phyloP scores from a whole-genome alignment of 179 eudicot genomes.

The Carnegiea gigantea region DNA sequence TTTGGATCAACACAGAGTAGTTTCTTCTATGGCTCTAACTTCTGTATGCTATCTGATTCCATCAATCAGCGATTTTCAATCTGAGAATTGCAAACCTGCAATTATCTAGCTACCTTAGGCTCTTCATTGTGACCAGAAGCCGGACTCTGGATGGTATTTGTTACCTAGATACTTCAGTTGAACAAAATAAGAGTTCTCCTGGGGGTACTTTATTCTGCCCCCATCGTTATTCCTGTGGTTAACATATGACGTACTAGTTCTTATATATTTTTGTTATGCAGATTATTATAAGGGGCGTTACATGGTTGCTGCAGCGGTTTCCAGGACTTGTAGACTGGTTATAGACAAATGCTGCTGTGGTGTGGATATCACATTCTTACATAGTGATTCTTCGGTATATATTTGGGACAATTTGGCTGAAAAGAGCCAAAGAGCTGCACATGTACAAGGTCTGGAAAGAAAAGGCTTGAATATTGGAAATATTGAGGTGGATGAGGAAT shows the following conservation, averaged over 20 bases:
- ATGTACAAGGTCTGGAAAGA: neutral
- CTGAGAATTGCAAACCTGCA: neutral
- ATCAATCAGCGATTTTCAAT: neutral
- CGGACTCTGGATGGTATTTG: neutral
- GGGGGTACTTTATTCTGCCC: neutral
- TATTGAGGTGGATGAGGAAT: neutral
- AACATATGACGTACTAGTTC: no score
- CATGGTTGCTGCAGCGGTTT: constrained; percentile 73
- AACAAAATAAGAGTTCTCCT: neutral
- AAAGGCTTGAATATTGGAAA: neutral
- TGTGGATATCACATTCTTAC: neutral
- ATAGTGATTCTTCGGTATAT: neutral
- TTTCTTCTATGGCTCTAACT: neutral
- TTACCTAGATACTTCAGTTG: neutral
- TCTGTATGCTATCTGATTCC: neutral
- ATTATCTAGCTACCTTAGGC: neutral
- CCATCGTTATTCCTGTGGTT: neutral
- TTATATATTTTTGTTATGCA: constrained; percentile 17
- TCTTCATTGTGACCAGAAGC: neutral
- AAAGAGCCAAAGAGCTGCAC: neutral
- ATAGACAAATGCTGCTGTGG: constrained; percentile 5
- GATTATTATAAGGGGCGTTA: constrained; percentile 71
- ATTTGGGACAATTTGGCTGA: neutral
- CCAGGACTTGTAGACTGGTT: constrained; percentile 64
- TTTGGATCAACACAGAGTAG: neutral